A percentile compares a stretch with the other conserved stretches of the same genome.
These are phyloP conservation scores for Kingdonia uniflora DNA, from an alignment of 164 flowering plant species.

Conservation along the genomic window DNA sequence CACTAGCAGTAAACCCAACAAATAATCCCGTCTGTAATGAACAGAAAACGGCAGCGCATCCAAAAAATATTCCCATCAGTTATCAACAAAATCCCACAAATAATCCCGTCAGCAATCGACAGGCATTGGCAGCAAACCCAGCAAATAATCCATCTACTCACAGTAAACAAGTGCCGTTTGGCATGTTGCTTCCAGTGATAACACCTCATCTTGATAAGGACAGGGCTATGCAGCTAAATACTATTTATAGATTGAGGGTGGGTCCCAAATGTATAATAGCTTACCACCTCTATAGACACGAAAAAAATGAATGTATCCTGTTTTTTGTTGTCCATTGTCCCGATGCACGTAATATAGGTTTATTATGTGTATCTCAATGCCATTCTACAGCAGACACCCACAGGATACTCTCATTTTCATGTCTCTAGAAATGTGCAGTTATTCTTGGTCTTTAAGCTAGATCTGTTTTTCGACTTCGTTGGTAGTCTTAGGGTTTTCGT, in stretches of 20 bases:
- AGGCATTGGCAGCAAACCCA: conserved; percentile 22
- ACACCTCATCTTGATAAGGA: conserved; percentile 82
- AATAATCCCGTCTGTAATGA: conserved; percentile 18
- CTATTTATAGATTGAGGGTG: conserved; percentile 71
- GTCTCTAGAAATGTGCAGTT: too few species aligned
- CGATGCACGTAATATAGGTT: too few species aligned
- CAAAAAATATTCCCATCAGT: too few species aligned
- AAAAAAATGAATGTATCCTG: too few species aligned
- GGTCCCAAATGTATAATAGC: conserved; percentile 1
- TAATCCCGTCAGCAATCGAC: too few species aligned
- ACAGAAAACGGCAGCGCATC: conserved; percentile 21
- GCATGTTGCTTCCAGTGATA: conserved; percentile 54
- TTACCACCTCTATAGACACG: too few species aligned
- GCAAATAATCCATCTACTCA: conserved; percentile 24
- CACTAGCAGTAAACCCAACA: conserved; percentile 22
- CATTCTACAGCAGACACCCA: too few species aligned
- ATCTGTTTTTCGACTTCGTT: not conserved
- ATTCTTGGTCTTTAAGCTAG: not conserved
- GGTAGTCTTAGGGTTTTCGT: too few species aligned
- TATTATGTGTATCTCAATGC: too few species aligned
- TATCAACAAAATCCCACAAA: too few species aligned
- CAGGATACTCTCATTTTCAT: too few species aligned
- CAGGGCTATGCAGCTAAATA: conserved; percentile 61
- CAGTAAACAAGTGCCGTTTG: conserved; percentile 62
- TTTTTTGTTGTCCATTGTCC: too few species aligned